A percentile compares a stretch with the other conserved stretches of the same genome.
phyloP scores from a whole-genome alignment of 257 asterid species.

The Fraxinus pennsylvanica region DNA sequence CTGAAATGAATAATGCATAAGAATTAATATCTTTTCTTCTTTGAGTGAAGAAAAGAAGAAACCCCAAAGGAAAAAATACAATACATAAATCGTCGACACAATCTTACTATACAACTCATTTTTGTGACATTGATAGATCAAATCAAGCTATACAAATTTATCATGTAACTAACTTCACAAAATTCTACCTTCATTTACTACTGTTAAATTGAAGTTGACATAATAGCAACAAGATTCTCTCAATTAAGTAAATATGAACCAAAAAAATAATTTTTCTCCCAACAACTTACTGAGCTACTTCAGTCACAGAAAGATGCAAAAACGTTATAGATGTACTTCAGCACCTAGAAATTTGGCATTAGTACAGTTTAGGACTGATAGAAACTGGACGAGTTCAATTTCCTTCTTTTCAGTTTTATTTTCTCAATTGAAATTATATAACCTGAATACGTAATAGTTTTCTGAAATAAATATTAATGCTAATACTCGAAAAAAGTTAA shows the following conservation, averaged over 20 bases:
- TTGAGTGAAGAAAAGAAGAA: background rate
- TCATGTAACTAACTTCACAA: background rate
- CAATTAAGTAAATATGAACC: background rate
- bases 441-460: background rate
- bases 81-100: too few species aligned
- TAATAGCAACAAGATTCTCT: background rate
- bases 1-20: conserved; percentile 5
- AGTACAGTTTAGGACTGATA: background rate
- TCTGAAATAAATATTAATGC: conserved; percentile 7
- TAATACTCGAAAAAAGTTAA: background rate
- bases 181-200: background rate
- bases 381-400: background rate
- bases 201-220: background rate
- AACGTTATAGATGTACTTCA: background rate
- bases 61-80: background rate
- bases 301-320: background rate
- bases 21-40: background rate
- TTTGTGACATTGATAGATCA: background rate
- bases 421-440: background rate
- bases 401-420: background rate
- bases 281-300: background rate
- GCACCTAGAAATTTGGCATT: background rate
- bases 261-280: background rate
- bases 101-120: background rate
- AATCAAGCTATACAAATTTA: background rate